phyloP scores from a whole-genome alignment of 192 early-diverging fungal genomes.

The Anaeromyces robustus region DNA sequence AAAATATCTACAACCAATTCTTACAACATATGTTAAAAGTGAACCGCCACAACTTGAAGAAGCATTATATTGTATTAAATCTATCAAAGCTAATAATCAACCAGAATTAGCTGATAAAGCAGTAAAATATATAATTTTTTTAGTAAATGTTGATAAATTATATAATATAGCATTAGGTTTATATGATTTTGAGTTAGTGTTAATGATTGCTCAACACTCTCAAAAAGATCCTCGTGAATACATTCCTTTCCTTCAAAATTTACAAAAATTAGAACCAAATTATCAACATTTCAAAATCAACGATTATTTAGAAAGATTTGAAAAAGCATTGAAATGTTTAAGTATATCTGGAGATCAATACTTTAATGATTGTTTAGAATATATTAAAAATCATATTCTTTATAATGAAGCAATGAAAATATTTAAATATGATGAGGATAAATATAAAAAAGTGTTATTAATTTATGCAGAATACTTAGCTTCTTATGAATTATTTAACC shows the following conservation, averaged over 20 bases:
- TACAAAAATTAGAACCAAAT: conserved; percentile 54
- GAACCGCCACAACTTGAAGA: conserved; percentile 65
- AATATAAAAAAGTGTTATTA: conserved; percentile 24
- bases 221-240: conserved; percentile 97
- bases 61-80: conserved; percentile 52
- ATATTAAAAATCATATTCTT: conserved; percentile 46
- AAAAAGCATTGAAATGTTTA: conserved; percentile 57
- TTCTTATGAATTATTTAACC: conserved; percentile 30
- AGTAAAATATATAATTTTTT: conserved; percentile 79
- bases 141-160: conserved; percentile 72
- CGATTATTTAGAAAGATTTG: conserved; percentile 52
- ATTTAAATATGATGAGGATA: conserved; percentile 22
- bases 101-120: conserved; percentile 57
- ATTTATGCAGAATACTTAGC: conserved; percentile 52
- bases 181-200: conserved; percentile 81
- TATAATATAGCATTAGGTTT: conserved; percentile 85
- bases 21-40: conserved; percentile 73
- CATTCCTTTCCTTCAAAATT: conserved; percentile 66
- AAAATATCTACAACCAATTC: conserved; percentile 56
- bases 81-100: conserved; percentile 34
- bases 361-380: conserved; percentile 43
- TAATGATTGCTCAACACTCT: conserved; percentile 92
- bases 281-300: conserved; percentile 82
- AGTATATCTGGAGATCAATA: conserved; percentile 26
- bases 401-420: conserved; percentile 39